Conservation (phyloP, 257 asterid genomes). For the Rauvolfia tetraphylla region DNA sequence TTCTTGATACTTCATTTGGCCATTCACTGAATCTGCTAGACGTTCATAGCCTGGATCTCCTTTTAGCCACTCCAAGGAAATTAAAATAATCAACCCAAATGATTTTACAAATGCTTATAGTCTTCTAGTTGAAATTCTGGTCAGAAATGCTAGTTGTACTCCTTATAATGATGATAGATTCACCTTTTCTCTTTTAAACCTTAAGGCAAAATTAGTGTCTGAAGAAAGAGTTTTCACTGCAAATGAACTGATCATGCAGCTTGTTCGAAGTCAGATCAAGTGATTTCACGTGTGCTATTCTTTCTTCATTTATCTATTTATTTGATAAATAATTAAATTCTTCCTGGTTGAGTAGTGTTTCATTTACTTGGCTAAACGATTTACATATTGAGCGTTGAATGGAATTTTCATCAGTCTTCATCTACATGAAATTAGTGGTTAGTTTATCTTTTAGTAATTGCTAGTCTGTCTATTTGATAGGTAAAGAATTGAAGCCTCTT, state of each 20-base stretch:
- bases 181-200: not conserved
- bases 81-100: not conserved
- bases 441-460: not conserved
- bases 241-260: not conserved
- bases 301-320: not conserved
- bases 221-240: not conserved
- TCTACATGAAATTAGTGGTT: not conserved
- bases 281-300: not conserved
- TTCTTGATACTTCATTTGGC: not conserved
- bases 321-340: not conserved
- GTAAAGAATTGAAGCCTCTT: not conserved
- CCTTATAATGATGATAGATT: not conserved
- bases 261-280: not conserved
- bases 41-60: not conserved
- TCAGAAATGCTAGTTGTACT: not conserved
- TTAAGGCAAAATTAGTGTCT: not conserved
- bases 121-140: not conserved
- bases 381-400: not conserved
- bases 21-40: not conserved
- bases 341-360: not conserved
- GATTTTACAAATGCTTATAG: not conserved
- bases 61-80: not conserved
- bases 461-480: constrained; percentile 12
- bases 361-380: not conserved
- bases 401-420: not conserved